Percentiles rank a stretch among this genome's conserved stretches.
Conservation (phyloP, 192 early-diverging fungal species). For the Coemansia sp. region DNA sequence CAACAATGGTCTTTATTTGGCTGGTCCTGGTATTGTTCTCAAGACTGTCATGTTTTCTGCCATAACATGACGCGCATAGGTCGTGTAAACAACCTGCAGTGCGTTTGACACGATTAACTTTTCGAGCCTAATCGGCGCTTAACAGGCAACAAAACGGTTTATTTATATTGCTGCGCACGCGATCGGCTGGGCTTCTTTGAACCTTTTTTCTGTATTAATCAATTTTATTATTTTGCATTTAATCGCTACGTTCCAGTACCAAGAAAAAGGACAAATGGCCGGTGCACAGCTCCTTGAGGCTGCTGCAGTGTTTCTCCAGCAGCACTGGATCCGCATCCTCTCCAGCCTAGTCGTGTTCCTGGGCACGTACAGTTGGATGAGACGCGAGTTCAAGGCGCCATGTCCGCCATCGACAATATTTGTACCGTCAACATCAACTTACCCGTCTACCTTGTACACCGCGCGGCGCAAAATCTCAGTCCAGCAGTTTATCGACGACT, state of each 20-base stretch:
- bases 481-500: conserved; percentile 46
- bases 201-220: background rate
- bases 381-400: conserved; percentile 25
- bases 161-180: conserved; percentile 8
- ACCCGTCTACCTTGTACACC: conserved; percentile 50
- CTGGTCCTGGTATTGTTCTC: background rate
- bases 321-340: conserved; percentile 27
- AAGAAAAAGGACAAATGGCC: conserved; percentile 6
- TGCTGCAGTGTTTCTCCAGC: conserved; percentile 7
- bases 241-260: too few relatives aligned
- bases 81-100: background rate
- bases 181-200: background rate
- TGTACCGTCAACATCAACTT: conserved; percentile 54
- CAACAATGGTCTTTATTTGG: background rate
- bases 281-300: conserved; percentile 14
- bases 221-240: background rate
- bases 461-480: conserved; percentile 33
- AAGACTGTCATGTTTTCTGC: background rate
- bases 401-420: conserved; percentile 38
- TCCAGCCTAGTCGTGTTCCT: conserved; percentile 23
- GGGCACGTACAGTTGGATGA: conserved; percentile 27
- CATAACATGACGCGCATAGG: background rate
- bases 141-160: background rate
- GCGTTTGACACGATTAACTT: too few relatives aligned
- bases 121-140: too few relatives aligned